Base-by-base conservation (phyloP, 2,329 filamentous ascomycete genomes). In the Orbilia ellipsospora region DNA sequence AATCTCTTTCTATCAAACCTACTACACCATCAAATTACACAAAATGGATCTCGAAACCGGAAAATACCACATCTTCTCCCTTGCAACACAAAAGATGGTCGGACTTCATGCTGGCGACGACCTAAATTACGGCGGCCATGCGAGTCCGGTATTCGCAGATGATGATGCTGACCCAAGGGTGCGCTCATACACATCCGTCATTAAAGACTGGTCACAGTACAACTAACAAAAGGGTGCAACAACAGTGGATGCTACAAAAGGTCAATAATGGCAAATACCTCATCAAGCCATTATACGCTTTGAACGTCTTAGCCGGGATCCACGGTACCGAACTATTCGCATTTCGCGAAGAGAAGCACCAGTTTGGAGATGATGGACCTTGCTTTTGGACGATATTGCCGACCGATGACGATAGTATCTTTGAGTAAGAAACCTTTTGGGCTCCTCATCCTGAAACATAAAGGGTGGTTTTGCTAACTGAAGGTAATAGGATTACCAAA, bases 31-130 rank as follows among this genome's bases (percentile, higher is more conserved):
- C 31, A 36, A 36, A 36, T 36, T 7, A 2, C 31, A 36, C 48
- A 45, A 65, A 55, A 65, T 65, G 61, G 31, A 45, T 56, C 61
- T 55, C 42, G 57, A 61, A 56, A 65, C 61, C 1, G 61, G 50
- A 48, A 56, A 28, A 65, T 56, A 65, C 36, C 61, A 40, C 15
- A 55, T 65, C 15, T 50, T 36, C 18, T 65, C 61, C 6, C 31
- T 61, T 4, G 12, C 42, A 31, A 44, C 28, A 15, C 50, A 31
- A 15, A 65, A 55, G 28, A 65, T 65, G 61, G 61, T 65, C 6
- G 61, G 61, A 23, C 50, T 65, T 13, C 61, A 65, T 18, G 13
- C 45, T 8, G 61, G 45, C 36, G 61, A 65, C 3, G 31, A 65
- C 2, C 55, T 56, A 18, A 56, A 18, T 7, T 44, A 44, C 13